phyloP scores from a whole-genome alignment of 805 yeast species.

The Zygosaccharomyces siamensis region DNA sequence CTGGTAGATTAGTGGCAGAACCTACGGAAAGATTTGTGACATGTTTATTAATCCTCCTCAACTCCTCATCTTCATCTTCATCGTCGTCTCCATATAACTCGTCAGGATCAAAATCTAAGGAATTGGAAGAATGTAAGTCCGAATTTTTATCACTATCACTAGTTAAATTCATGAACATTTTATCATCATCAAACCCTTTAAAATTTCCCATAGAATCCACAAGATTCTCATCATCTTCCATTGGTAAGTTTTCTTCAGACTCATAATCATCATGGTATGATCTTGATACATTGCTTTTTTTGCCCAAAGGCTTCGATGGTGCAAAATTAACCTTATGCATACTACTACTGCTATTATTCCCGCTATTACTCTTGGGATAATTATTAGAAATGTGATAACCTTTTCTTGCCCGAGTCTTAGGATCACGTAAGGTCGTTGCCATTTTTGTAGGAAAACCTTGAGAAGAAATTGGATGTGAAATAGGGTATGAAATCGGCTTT shows the following conservation, averaged over 20 bases:
- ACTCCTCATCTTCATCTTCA: slow-evolving; percentile 19
- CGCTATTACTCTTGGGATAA: neutral
- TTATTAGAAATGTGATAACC: neutral
- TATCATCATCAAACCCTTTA: slow-evolving; percentile 17
- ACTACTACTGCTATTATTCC: neutral
- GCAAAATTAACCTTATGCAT: slow-evolving; percentile 22
- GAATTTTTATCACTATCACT: slow-evolving; percentile 16
- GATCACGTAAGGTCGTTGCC: slow-evolving; percentile 35
- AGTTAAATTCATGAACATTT: slow-evolving; percentile 17
- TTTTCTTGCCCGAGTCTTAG: slow-evolving; percentile 5
- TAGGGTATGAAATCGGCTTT: slow-evolving; percentile 7
- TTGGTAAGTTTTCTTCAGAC: neutral
- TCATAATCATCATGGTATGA: neutral
- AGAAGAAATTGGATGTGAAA: slow-evolving; percentile 7
- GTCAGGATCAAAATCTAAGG: slow-evolving; percentile 21
- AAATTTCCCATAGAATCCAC: slow-evolving; percentile 7
- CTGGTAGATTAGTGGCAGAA: slow-evolving; percentile 2
- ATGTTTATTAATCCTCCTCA: slow-evolving; percentile 12
- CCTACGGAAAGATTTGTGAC: slow-evolving; percentile 9
- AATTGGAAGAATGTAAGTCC: slow-evolving; percentile 6
- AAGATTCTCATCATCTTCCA: neutral
- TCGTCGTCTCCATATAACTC: slow-evolving; percentile 19
- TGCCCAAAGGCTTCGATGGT: slow-evolving; percentile 27
- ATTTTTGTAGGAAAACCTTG: slow-evolving; percentile 23
- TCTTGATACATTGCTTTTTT: neutral